Percentiles rank a stretch among this genome's conserved stretches.
These are phyloP conservation scores for Trametes versicolor DNA, from an alignment of 1,284 basidiomycete genomes.

Conservation along the genomic window DNA sequence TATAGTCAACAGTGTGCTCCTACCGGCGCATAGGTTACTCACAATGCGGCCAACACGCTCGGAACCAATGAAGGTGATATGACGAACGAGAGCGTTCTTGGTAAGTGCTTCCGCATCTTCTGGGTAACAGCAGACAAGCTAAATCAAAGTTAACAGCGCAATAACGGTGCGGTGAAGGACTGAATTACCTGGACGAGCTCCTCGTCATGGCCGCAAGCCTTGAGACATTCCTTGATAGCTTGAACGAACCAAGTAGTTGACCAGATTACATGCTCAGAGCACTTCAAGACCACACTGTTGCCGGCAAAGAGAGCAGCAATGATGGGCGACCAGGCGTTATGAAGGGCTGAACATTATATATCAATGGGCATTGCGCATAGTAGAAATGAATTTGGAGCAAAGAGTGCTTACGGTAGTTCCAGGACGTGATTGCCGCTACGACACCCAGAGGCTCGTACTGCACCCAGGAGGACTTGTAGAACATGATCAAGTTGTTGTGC, in stretches of 20 bases:
- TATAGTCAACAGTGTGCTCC: slow-evolving; percentile 3
- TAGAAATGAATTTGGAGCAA: not conserved
- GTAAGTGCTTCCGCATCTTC: slow-evolving; percentile 88
- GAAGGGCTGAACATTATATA: slow-evolving; percentile 72
- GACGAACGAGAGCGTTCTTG: slow-evolving; percentile 80
- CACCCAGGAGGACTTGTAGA: slow-evolving; percentile 88
- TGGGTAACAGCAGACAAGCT: slow-evolving; percentile 90
- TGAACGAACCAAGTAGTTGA: slow-evolving; percentile 85
- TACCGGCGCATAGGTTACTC: not conserved
- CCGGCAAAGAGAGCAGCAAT: slow-evolving; percentile 91
- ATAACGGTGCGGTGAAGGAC: not conserved
- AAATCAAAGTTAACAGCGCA: not conserved
- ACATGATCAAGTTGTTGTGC: slow-evolving; percentile 79
- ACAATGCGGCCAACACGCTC: slow-evolving; percentile 90
- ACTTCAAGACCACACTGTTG: slow-evolving; percentile 92
- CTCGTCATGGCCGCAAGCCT: slow-evolving; percentile 79
- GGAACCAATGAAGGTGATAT: slow-evolving; percentile 93
- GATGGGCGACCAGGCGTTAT: slow-evolving; percentile 95
- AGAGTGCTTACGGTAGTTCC: slow-evolving; percentile 82
- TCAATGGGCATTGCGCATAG: not conserved
- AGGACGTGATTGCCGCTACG: slow-evolving; percentile 92
- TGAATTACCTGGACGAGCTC: slow-evolving; percentile 79
- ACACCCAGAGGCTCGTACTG: slow-evolving; percentile 95
- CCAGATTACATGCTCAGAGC: slow-evolving; percentile 93
- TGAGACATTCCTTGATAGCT: slow-evolving; percentile 79